Percentiles rank a stretch among this genome's conserved stretches.
Evolutionary conservation across 2,329 filamentous ascomycete genomes (phyloP).

Genomic region (Aaosphaeria pasadenensis): DNA sequence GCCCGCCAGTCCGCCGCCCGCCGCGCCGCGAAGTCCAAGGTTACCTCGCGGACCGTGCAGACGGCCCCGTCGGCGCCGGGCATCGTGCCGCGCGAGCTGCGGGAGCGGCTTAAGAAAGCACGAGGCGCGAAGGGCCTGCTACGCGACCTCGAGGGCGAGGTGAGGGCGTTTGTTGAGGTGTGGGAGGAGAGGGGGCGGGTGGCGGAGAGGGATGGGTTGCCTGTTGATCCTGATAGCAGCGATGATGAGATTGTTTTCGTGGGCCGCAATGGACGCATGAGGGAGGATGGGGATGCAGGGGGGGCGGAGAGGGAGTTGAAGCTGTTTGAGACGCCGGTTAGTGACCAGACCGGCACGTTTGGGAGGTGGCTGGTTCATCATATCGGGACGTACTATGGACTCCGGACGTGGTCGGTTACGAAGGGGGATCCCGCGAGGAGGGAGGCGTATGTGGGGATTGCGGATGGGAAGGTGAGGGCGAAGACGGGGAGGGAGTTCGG

Average conservation of each 20-base stretch:
- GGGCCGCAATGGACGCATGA: constrained; percentile 60
- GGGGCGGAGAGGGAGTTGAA: constrained; percentile 67
- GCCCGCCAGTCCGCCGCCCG: constrained; percentile 44
- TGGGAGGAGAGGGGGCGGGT: constrained; percentile 56
- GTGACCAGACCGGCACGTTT: constrained; percentile 75
- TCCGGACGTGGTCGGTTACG: constrained; percentile 78
- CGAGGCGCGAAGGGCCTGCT: constrained; percentile 77
- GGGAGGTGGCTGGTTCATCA: constrained; percentile 92
- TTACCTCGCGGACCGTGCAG: constrained; percentile 31
- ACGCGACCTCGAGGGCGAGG: constrained; percentile 79
- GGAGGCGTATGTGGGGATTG: constrained; percentile 79
- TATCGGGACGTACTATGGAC: constrained; percentile 87
- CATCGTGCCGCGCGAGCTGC: constrained; percentile 74
- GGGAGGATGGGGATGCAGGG: constrained; percentile 42
- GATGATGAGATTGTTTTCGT: constrained; percentile 94
- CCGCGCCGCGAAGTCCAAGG: constrained; percentile 34
- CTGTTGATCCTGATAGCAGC: constrained; percentile 49
- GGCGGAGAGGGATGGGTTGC: constrained; percentile 44
- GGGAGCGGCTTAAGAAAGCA: constrained; percentile 74
- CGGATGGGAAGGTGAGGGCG: constrained; percentile 41
- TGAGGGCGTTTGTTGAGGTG: constrained; percentile 68
- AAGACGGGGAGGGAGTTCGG: constrained; percentile 14
- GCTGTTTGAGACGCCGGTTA: constrained; percentile 76
- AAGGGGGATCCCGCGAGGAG: constrained; percentile 67
- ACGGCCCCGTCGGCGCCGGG: constrained; percentile 43